Conservation (phyloP, 2,329 filamentous ascomycete species). For the Huntiella bhutanensis region DNA sequence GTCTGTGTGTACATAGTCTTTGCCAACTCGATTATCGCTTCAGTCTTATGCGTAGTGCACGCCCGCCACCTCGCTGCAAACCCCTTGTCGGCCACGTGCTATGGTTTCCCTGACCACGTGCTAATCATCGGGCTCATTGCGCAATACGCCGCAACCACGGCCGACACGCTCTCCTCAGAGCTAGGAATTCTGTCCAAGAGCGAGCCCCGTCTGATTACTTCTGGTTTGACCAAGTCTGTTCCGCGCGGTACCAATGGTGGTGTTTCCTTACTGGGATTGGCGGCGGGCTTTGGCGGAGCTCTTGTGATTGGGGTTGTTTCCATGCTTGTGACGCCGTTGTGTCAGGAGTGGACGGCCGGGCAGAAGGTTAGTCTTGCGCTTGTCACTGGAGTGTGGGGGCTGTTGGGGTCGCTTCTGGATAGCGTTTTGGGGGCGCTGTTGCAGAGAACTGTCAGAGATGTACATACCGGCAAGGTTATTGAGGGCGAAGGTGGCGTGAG, state of each 20-base stretch:
- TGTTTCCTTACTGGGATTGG: conserved; percentile 56
- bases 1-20: conserved; percentile 33
- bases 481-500: conserved; percentile 61
- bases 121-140: conserved; percentile 47
- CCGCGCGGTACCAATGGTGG: conserved; percentile 89
- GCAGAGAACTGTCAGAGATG: conserved; percentile 73
- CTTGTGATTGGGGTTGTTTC: conserved; percentile 49
- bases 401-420: conserved; percentile 67
- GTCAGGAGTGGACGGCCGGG: conserved; percentile 28
- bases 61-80: conserved; percentile 34
- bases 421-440: conserved; percentile 70
- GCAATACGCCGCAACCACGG: conserved; percentile 80
- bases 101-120: conserved; percentile 41
- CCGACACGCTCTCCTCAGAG: conserved; percentile 90
- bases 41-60: conserved; percentile 40
- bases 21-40: conserved; percentile 69
- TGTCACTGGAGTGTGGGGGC: conserved; percentile 52
- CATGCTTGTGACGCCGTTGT: conserved; percentile 51
- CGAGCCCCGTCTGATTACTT: conserved; percentile 71
- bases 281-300: conserved; percentile 55
- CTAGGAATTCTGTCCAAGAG: conserved; percentile 70
- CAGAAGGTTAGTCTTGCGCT: conserved; percentile 29
- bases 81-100: conserved; percentile 26
- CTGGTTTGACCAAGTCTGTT: conserved; percentile 53
- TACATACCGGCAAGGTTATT: conserved; percentile 67